Evolutionary conservation across 257 asterid genomes (phyloP).

Genomic region (Forsythia viridissima): DNA sequence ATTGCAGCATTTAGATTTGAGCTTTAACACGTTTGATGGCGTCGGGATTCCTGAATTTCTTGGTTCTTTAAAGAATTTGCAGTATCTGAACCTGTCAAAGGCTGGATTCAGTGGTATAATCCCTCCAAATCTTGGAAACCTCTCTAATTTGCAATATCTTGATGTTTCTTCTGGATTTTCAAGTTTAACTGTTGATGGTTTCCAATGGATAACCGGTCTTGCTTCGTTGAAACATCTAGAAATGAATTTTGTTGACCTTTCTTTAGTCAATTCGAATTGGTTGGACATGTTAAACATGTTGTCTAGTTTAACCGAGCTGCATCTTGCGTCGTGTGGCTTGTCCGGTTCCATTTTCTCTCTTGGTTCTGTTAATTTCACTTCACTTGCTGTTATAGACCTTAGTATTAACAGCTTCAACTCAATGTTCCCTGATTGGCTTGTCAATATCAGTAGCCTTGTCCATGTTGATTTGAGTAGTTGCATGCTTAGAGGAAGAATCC

Average conservation of each 20-base stretch:
- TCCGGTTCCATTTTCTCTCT: conserved; percentile 39
- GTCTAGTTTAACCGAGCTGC: conserved; percentile 37
- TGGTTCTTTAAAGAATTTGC: conserved; percentile 39
- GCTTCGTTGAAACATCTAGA: conserved; percentile 42
- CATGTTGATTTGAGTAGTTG: conserved; percentile 36
- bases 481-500: conserved; percentile 46
- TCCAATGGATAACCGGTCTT: conserved; percentile 39
- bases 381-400: conserved; percentile 52
- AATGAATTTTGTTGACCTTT: conserved; percentile 45
- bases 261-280: conserved; percentile 38
- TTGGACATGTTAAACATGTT: conserved; percentile 37
- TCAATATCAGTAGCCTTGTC: conserved; percentile 46
- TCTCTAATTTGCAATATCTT: conserved; percentile 43
- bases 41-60: conserved; percentile 45
- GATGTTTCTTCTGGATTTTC: conserved; percentile 45
- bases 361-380: conserved; percentile 35
- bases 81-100: conserved; percentile 46
- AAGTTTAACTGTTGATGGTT: conserved; percentile 25
- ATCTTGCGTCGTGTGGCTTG: conserved; percentile 37
- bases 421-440: conserved; percentile 48
- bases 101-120: conserved; percentile 47
- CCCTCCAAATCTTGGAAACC: conserved; percentile 44
- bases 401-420: conserved; percentile 40
- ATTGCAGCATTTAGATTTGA: conserved; percentile 47
- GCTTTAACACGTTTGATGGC: conserved; percentile 45